Base-by-base conservation (phyloP, 78 protist species). In the Protostelium mycophagum region DNA sequence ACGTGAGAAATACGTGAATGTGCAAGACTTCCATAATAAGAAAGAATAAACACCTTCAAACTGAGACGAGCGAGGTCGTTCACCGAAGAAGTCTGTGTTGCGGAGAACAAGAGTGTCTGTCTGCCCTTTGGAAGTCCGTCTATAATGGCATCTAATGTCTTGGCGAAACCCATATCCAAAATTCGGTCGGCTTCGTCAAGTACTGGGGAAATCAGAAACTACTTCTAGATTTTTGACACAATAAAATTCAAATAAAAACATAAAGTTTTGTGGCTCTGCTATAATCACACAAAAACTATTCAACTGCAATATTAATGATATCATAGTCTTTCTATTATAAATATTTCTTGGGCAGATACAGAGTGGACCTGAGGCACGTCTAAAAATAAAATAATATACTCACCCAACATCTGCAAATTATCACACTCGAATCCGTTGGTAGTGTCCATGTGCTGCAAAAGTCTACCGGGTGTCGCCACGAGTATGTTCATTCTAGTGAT, bases 391-490 rank as follows among this genome's bases (percentile, higher is more conserved):
- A n/a, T n/a, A n/a, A n/a, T n/a, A n/a, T n/a, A n/a, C n/a, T n/a
- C n/a, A 92, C 95, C 96, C 10, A 99, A 95, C 63, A 98, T 83
- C 88, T 90, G 91, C 38, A 98, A 87, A 88, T 93, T 91, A 35
- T 1, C 29, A 34, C 85, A 37, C 85, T 91, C 85, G 90, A 98
- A 97, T 16, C 87, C 94, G 28, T 86, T 28, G 0, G 98, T 97
- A 85, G 97, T 95, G 85, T 98, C 98, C 96, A 99, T 88, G 91
- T 99, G 99, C 37, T 98, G 99, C 85, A 98, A 89, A 36, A 99
- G 88, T 1, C 99, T 85, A 23, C 99, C 99, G 0, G 99, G 99
- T 28, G 99, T 99, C 73, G 95, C 93, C 28, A 99, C 95, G 83
- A 99, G 90, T 28, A 99, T 94, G 89, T 95, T 97, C 98, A 97